These are phyloP conservation scores for Melastoma candidum DNA, from an alignment of 441 rosid genomes.

Conservation along the genomic window DNA sequence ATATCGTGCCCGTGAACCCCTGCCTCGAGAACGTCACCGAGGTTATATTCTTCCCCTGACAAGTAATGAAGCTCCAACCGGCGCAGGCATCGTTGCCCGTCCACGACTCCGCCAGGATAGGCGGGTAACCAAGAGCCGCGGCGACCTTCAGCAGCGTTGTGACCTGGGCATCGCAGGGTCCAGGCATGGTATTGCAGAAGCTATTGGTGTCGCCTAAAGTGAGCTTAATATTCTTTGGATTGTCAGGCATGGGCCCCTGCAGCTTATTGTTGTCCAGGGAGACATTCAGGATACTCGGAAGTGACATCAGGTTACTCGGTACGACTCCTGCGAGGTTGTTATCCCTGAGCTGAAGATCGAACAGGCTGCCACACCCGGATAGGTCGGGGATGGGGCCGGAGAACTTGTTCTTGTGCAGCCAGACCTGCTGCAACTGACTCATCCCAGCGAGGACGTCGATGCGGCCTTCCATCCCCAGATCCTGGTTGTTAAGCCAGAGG, in stretches of 20 bases:
- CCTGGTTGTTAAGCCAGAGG: slow-evolving; percentile 64
- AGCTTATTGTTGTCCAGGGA: slow-evolving; percentile 52
- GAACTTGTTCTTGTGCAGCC: slow-evolving; percentile 66
- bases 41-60: slow-evolving; percentile 12
- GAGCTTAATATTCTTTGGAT: slow-evolving; percentile 16
- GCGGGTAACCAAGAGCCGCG: slow-evolving; percentile 15
- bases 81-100: slow-evolving; percentile 14
- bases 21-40: slow-evolving; percentile 13
- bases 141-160: slow-evolving; percentile 12
- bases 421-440: slow-evolving; percentile 44
- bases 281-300: slow-evolving; percentile 30
- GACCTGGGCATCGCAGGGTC: slow-evolving; percentile 19
- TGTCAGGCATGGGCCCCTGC: slow-evolving; percentile 54
- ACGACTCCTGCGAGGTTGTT: slow-evolving; percentile 29
- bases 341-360: slow-evolving; percentile 64
- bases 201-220: slow-evolving; percentile 16
- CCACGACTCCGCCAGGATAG: background rate
- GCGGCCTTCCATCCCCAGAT: slow-evolving; percentile 20
- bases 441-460: slow-evolving; percentile 48
- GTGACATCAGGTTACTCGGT: slow-evolving; percentile 30
- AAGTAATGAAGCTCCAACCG: slow-evolving; percentile 13
- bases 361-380: slow-evolving; percentile 30
- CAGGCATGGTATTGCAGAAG: slow-evolving; percentile 22
- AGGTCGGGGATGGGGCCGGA: slow-evolving; percentile 65
- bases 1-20: slow-evolving; percentile 9